Evolutionary conservation across 2,329 filamentous ascomycete species (phyloP).

Genomic region (Myriosclerotinia scirpicola): DNA sequence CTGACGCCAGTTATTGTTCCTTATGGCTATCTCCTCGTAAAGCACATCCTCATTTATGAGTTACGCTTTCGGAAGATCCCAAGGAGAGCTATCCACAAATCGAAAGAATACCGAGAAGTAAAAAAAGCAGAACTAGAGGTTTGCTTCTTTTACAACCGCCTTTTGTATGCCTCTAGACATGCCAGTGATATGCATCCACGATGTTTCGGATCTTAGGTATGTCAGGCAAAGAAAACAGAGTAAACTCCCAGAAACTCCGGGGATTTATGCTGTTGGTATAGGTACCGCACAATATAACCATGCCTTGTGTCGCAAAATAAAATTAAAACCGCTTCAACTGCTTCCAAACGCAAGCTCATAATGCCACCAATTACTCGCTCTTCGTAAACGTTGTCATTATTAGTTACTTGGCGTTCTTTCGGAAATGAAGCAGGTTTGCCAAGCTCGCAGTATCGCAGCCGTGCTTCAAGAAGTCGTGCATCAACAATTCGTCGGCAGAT

Average conservation of each 20-base stretch:
- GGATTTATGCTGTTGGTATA: conserved; percentile 30
- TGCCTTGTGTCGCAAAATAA: conserved; percentile 25
- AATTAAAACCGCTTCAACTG: conserved; percentile 17
- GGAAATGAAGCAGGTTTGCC: conserved; percentile 84
- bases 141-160: conserved; percentile 5
- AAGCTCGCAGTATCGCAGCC: conserved; percentile 82
- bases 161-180: conserved; percentile 20
- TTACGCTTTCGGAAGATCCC: conserved; percentile 1
- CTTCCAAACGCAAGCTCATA: conserved; percentile 16
- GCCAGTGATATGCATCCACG: conserved; percentile 13
- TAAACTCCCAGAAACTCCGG: conserved; percentile 34
- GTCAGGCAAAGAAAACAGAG: conserved; percentile 14
- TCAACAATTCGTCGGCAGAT: conserved; percentile 83
- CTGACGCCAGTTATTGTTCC: conserved; percentile 21
- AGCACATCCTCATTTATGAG: conserved; percentile 22
- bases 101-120: conserved; percentile 14
- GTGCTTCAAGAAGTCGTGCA: conserved; percentile 90
- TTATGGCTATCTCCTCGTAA: conserved; percentile 12
- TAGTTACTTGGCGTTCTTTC: conserved; percentile 65
- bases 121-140: conserved; percentile 16
- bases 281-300: conserved; percentile 29
- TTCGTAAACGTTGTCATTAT: conserved; percentile 23
- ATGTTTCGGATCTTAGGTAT: conserved; percentile 8
- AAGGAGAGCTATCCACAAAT: conserved; percentile 16
- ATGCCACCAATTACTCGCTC: conserved; percentile 19